These are phyloP conservation scores for Trichoderma gamsii DNA, from an alignment of 495 filamentous ascomycete genomes.

Conservation along the genomic window DNA sequence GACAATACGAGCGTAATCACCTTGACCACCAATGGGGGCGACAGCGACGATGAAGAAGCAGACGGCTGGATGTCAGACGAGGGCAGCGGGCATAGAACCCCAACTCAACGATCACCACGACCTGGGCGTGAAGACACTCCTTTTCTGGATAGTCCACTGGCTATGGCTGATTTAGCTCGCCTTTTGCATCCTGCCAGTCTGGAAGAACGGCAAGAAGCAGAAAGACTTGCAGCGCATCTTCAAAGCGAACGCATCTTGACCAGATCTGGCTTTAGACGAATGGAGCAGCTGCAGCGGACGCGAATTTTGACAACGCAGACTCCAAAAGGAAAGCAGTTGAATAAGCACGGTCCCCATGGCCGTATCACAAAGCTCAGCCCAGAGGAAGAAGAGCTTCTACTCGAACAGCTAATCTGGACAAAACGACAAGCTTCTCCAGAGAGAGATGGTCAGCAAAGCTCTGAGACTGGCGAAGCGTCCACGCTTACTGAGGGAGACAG, in stretches of 20 bases:
- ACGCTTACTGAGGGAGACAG: slow-evolving; percentile 40
- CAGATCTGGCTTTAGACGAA: slow-evolving; percentile 64
- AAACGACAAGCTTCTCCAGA: slow-evolving; percentile 36
- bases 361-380: slow-evolving; percentile 36
- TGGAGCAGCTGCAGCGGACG: slow-evolving; percentile 58
- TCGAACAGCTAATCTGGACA: slow-evolving; percentile 76
- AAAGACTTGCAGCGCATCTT: slow-evolving; percentile 75
- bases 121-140: slow-evolving; percentile 53
- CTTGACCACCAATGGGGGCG: slow-evolving; percentile 23
- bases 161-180: slow-evolving; percentile 63
- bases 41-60: slow-evolving; percentile 32
- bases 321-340: slow-evolving; percentile 33
- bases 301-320: slow-evolving; percentile 46
- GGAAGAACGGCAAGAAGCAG: slow-evolving; percentile 74
- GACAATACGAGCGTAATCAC: slow-evolving; percentile 68
- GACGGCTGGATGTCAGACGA: slow-evolving; percentile 50
- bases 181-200: slow-evolving; percentile 75
- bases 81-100: slow-evolving; percentile 63
- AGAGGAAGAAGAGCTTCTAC: slow-evolving; percentile 70
- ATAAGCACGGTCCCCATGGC: slow-evolving; percentile 20
- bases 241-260: slow-evolving; percentile 65
- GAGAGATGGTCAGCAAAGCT: slow-evolving; percentile 27
- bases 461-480: slow-evolving; percentile 56
- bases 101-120: slow-evolving; percentile 49
- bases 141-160: slow-evolving; percentile 55